Percentiles rank a stretch among this genome's conserved stretches.
Evolutionary conservation across 768 basidiomycete species (phyloP).

Genomic region (Tricholoma sp.): DNA sequence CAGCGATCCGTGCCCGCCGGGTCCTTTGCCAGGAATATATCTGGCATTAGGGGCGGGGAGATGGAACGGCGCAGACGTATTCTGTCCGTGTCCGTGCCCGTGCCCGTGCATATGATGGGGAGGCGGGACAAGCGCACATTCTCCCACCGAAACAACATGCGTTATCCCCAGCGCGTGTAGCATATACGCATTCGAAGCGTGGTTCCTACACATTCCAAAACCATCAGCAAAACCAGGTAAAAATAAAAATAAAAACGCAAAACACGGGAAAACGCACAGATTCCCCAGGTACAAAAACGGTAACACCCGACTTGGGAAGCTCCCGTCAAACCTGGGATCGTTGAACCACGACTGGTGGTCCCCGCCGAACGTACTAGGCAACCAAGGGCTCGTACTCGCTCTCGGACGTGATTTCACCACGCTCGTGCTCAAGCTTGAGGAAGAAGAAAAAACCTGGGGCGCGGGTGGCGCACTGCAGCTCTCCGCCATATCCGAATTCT

Average conservation of each 20-base stretch:
- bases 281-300: slow-evolving; percentile 95
- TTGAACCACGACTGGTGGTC: slow-evolving; percentile 95
- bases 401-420: slow-evolving; percentile 50
- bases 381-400: slow-evolving; percentile 63
- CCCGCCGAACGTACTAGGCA: slow-evolving; percentile 52
- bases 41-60: slow-evolving; percentile 27
- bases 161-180: slow-evolving; percentile 93
- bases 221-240: neutral
- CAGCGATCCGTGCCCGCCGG: slow-evolving; percentile 59
- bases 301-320: slow-evolving; percentile 89
- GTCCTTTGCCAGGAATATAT: slow-evolving; percentile 39
- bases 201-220: slow-evolving; percentile 52
- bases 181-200: slow-evolving; percentile 94
- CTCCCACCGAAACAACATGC: slow-evolving; percentile 95
- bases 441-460: neutral
- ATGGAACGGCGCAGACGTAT: slow-evolving; percentile 18
- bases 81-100: slow-evolving; percentile 6
- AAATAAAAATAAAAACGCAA: too few species aligned
- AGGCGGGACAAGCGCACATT: slow-evolving; percentile 86
- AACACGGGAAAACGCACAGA: slow-evolving; percentile 52
- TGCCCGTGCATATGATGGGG: slow-evolving; percentile 35
- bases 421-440: neutral
- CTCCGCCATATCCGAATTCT: neutral
- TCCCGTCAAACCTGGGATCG: slow-evolving; percentile 89
- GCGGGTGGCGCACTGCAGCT: slow-evolving; percentile 1